These are phyloP conservation scores for Limtongozyma cylindracea DNA, from an alignment of 805 yeast genomes.

Conservation along the genomic window DNA sequence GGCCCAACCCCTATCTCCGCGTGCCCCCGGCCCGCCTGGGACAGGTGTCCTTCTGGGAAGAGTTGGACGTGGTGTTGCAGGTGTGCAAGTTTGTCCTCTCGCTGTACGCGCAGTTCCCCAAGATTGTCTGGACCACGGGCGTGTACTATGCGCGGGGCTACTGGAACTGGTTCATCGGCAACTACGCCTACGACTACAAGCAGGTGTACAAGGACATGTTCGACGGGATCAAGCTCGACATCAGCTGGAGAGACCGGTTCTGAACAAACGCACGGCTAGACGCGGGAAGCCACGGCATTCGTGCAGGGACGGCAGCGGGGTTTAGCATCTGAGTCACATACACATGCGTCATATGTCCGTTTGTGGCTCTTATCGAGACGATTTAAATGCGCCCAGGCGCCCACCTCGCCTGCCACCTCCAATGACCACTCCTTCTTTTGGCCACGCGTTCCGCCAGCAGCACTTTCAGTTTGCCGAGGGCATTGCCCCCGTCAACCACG, in stretches of 20 bases:
- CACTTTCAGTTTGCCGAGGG: conserved; percentile 16
- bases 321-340: no score
- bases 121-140: conserved; percentile 21
- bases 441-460: conserved; percentile 19
- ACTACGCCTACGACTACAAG: conserved; percentile 5
- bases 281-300: no score
- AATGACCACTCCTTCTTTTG: no score
- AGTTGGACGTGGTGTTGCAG: conserved; percentile 23
- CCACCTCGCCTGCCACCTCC: no score
- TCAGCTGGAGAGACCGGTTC: no score
- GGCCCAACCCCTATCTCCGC: conserved; percentile 1
- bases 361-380: no score
- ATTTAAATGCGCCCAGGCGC: no score
- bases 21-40: conserved; percentile 1
- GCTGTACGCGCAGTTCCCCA: conserved; percentile 52
- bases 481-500: conserved; percentile 29
- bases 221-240: no score
- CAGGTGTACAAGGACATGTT: no score
- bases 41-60: conserved; percentile 7
- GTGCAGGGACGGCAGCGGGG: no score
- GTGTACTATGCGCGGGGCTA: conserved; percentile 22
- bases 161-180: conserved; percentile 68
- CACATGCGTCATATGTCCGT: no score
- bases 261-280: no score
- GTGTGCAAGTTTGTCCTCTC: conserved; percentile 39